phyloP scores from a whole-genome alignment of 2,329 filamentous ascomycete species.

The Phyllosticta citriasiana region DNA sequence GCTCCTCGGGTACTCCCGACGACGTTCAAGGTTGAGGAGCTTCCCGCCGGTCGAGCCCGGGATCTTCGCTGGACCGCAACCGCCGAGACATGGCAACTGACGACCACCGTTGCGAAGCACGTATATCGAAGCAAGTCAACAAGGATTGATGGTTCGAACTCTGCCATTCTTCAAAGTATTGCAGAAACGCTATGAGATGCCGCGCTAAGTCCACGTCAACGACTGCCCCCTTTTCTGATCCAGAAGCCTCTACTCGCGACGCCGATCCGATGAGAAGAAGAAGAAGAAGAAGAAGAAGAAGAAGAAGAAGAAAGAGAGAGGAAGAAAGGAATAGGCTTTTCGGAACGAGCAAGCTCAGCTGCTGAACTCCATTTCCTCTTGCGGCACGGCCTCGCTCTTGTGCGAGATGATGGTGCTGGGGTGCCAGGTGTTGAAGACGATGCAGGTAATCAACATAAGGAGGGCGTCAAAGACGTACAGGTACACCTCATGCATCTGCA shows the following conservation, averaged over 20 bases:
- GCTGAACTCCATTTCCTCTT: not conserved
- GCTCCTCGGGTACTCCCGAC: not conserved
- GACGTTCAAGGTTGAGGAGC: not conserved
- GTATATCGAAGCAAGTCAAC: too few relatives aligned
- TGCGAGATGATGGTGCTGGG: slow-evolving; percentile 20
- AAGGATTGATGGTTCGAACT: too few relatives aligned
- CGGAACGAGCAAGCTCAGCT: not conserved
- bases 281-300: not conserved
- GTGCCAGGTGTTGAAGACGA: slow-evolving; percentile 29
- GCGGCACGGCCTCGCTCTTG: not conserved
- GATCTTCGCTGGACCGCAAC: too few relatives aligned
- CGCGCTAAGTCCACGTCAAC: too few relatives aligned
- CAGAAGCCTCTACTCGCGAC: too few relatives aligned
- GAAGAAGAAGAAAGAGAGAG: not conserved
- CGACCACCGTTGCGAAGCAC: too few relatives aligned
- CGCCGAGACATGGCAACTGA: too few relatives aligned
- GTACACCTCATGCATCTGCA: slow-evolving; percentile 36
- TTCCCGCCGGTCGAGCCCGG: not conserved
- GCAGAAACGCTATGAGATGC: too few relatives aligned
- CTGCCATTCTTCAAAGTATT: too few relatives aligned
- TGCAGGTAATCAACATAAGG: slow-evolving; percentile 35
- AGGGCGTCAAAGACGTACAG: slow-evolving; percentile 40
- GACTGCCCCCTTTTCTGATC: not conserved
- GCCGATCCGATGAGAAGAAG: not conserved
- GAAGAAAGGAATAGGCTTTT: not conserved